phyloP scores from a whole-genome alignment of 352 stramenopile genomes.

The Phytophthora fragariae region DNA sequence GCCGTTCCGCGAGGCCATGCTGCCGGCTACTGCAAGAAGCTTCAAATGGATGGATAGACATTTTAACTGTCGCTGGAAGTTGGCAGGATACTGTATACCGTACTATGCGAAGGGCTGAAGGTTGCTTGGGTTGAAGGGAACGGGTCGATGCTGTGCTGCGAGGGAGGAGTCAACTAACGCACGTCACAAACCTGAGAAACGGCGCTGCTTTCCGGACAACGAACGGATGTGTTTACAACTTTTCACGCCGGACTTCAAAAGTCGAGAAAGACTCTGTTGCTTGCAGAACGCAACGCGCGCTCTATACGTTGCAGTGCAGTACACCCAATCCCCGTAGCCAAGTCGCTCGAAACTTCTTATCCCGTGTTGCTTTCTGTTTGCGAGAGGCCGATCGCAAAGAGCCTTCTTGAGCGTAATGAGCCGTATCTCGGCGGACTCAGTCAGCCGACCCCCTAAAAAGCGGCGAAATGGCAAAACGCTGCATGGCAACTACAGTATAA shows the following conservation, averaged over 20 bases:
- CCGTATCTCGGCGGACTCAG: too few relatives aligned
- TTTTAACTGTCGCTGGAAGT: too few relatives aligned
- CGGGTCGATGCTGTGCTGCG: background rate
- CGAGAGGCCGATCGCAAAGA: constrained; percentile 3
- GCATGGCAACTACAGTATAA: too few relatives aligned
- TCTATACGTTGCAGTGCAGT: background rate
- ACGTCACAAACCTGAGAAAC: background rate
- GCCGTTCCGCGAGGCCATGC: background rate
- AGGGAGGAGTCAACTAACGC: too few relatives aligned
- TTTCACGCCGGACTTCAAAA: background rate
- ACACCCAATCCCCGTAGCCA: background rate
- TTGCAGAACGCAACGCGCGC: background rate
- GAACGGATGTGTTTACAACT: too few relatives aligned
- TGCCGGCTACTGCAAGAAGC: background rate
- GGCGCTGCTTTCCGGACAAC: background rate
- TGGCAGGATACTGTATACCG: background rate
- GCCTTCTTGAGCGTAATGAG: background rate
- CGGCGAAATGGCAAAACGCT: too few relatives aligned
- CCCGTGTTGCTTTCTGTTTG: background rate
- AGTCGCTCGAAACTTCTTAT: background rate
- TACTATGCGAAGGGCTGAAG: background rate
- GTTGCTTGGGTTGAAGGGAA: background rate
- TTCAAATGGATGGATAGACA: background rate
- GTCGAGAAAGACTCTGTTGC: background rate
- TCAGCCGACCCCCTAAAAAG: too few relatives aligned